phyloP scores from a whole-genome alignment of 1,139 yeast species.

The Lodderomyces margitis region DNA sequence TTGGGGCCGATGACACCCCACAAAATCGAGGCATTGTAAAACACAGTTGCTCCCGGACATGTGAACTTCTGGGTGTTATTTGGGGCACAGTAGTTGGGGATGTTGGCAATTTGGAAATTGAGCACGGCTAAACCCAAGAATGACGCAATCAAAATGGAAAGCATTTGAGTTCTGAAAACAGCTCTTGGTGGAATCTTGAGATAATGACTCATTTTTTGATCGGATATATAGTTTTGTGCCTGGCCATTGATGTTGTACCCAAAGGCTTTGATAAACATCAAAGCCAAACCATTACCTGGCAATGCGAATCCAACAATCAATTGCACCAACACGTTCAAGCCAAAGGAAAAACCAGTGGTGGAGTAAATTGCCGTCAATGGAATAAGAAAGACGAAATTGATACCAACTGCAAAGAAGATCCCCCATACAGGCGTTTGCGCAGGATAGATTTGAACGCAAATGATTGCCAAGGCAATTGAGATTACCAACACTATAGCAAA shows the following conservation, averaged over 20 bases:
- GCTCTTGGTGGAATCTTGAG: constrained; percentile 58
- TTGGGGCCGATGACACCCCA: constrained; percentile 69
- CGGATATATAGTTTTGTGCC: constrained; percentile 55
- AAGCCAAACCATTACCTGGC: constrained; percentile 62
- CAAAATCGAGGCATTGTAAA: constrained; percentile 53
- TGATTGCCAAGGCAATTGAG: constrained; percentile 46
- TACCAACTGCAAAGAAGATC: constrained; percentile 51
- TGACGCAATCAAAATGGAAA: constrained; percentile 38
- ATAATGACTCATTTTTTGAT: constrained; percentile 62
- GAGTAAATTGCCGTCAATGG: constrained; percentile 50
- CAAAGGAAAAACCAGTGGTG: constrained; percentile 51
- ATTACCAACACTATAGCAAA: constrained; percentile 43
- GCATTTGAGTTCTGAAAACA: constrained; percentile 54
- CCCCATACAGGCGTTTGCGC: constrained; percentile 54
- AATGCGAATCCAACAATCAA: constrained; percentile 60
- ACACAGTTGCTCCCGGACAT: constrained; percentile 48
- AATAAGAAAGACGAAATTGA: constrained; percentile 53
- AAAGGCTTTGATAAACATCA: constrained; percentile 56
- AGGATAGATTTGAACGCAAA: constrained; percentile 43
- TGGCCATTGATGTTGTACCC: constrained; percentile 62
- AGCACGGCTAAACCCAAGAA: constrained; percentile 52
- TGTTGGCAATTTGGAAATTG: constrained; percentile 43
- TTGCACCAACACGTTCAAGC: constrained; percentile 59
- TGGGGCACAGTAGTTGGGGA: constrained; percentile 30
- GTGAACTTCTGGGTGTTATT: constrained; percentile 41